These are phyloP conservation scores for Pythium sp. DNA, from an alignment of 352 stramenopile genomes.

Conservation along the genomic window DNA sequence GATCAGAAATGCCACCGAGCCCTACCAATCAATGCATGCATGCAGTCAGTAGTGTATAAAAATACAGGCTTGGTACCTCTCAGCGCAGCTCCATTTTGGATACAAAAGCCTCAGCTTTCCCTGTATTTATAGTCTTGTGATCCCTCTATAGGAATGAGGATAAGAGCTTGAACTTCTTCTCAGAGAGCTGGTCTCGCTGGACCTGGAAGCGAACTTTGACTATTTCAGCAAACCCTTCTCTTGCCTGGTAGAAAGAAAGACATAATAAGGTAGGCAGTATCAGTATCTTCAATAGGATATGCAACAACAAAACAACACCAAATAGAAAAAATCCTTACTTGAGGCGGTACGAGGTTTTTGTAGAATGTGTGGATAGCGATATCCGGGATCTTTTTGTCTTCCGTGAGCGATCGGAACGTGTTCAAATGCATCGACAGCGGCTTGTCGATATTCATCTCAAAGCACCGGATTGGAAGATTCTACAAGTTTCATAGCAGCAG, in stretches of 20 bases:
- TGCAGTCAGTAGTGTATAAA: constrained; percentile 13
- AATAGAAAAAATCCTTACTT: constrained; percentile 17
- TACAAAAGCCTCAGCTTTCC: background rate
- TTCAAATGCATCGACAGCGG: constrained; percentile 84
- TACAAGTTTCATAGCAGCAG: constrained; percentile 11
- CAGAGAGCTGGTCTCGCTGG: constrained; percentile 30
- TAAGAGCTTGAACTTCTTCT: constrained; percentile 38
- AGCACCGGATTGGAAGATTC: constrained; percentile 63
- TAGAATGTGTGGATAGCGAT: constrained; percentile 89
- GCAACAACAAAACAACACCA: background rate
- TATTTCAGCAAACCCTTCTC: constrained; percentile 74
- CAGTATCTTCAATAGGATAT: background rate
- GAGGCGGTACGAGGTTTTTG: constrained; percentile 64
- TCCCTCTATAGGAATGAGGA: constrained; percentile 55
- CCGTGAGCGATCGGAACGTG: constrained; percentile 71
- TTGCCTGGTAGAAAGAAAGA: constrained; percentile 28
- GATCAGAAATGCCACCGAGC: constrained; percentile 4
- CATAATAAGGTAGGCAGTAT: background rate
- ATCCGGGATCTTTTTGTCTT: constrained; percentile 73
- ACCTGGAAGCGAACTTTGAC: constrained; percentile 68
- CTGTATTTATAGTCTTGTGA: constrained; percentile 16
- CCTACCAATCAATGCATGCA: constrained; percentile 6
- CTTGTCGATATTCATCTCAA: constrained; percentile 78
- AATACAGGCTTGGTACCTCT: constrained; percentile 7
- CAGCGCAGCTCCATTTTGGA: constrained; percentile 3